These are phyloP conservation scores for Solanum rostratum DNA, from an alignment of 257 asterid species.

Conservation along the genomic window DNA sequence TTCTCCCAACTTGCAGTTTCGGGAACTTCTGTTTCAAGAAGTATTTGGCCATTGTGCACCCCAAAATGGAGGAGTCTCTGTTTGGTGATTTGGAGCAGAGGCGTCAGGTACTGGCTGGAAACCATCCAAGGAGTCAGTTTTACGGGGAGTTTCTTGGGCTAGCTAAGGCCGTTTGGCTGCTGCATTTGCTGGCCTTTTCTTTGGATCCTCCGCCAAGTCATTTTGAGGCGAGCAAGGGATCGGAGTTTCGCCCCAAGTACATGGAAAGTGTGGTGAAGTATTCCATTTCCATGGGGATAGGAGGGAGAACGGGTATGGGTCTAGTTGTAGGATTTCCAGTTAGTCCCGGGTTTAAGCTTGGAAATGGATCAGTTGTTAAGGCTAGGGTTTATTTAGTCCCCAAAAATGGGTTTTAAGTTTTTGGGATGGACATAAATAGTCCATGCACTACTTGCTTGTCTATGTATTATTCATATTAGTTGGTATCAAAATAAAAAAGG, in stretches of 20 bases:
- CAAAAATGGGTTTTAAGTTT: conserved; percentile 25
- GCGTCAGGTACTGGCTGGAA: conserved; percentile 64
- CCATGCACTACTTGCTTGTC: neutral
- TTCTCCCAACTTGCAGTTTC: conserved; percentile 80
- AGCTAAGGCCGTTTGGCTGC: conserved; percentile 89
- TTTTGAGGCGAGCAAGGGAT: conserved; percentile 80
- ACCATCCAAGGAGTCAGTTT: conserved; percentile 84
- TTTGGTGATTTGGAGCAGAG: conserved; percentile 96
- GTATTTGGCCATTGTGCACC: conserved; percentile 72
- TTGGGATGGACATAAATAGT: neutral
- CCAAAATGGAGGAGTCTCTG: conserved; percentile 96
- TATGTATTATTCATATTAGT: neutral
- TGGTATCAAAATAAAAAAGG: neutral
- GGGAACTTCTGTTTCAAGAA: conserved; percentile 93
- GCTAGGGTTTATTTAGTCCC: conserved; percentile 79
- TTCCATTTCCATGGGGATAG: conserved; percentile 18
- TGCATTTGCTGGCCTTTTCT: conserved; percentile 86
- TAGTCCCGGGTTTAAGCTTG: conserved; percentile 90
- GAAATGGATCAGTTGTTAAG: conserved; percentile 60
- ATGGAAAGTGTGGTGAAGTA: conserved; percentile 82
- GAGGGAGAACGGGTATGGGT: conserved; percentile 36
- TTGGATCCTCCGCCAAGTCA: conserved; percentile 85
- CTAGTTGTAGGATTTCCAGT: conserved; percentile 75
- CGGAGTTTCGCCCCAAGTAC: conserved; percentile 78
- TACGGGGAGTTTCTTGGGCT: conserved; percentile 66